Evolutionary conservation across 2,329 filamentous ascomycete species (phyloP), one percentile per base, ranked within the genome.

Genomic region (Amauroascus verrucosus): DNA sequence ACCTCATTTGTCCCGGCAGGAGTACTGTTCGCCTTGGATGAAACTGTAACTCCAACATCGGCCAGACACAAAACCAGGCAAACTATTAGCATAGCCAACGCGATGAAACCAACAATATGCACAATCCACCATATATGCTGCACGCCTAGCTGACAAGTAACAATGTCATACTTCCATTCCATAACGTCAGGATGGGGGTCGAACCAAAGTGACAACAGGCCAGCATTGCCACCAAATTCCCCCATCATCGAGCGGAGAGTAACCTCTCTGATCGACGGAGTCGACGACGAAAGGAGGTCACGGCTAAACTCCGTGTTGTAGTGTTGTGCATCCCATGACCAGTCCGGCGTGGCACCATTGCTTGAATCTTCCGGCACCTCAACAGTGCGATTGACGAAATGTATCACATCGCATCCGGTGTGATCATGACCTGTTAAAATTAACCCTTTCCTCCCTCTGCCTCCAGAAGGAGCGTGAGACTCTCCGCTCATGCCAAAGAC

Each of bases 181-280:
- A 81, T 83, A 1, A 70, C 68, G 1, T 60, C 61, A 1, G 60
- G 56, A 1, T 77, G 73, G 53, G 79, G 69, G 66, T 97, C 88
- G 64, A 91, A 97, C 91, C 91, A 98, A 0, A 86, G 78, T 57
- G 86, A 93, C 38, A 98, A 70, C 40, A 98, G 75, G 0, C 89
- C 93, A 0, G 89, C 88, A 65, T 96, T 93, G 18, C 93, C 93
- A n/a, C 82, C 84, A 69, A 86, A 98, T 54, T 87, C 86, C 53
- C 93, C 93, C 93, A 98, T 98, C 89, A 98, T 97, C 68, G 88
- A 95, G 55, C 90, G 83, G 1, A 98, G 86, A 0, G 93, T 98
- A 59, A 97, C 82, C 70, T 98, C 93, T 26, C 91, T 77, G 5
- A 96, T 74, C 64, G 20, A 83, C 57, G 56, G 66, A n/a, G 41